Evolutionary conservation across 768 basidiomycete genomes (phyloP).

Genomic region (Mycena latifolia): DNA sequence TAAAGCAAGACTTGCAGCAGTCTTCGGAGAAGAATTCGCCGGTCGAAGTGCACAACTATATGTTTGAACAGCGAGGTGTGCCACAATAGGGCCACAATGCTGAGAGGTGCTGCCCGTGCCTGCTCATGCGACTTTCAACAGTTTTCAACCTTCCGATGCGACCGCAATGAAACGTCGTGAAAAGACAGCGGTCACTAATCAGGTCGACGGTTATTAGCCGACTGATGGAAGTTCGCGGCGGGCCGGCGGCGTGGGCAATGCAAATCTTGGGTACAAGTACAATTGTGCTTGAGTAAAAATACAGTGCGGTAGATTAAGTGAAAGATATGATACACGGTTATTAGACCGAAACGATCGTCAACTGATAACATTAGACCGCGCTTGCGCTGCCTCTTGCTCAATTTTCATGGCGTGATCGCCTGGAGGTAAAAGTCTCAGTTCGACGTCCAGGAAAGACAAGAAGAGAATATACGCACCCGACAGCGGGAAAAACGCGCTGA

Average conservation of each 20-base stretch:
- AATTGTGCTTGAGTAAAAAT: slow-evolving; percentile 5
- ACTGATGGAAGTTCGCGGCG: too few relatives aligned
- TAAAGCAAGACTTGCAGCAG: too few relatives aligned
- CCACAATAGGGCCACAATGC: too few relatives aligned
- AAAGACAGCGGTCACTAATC: slow-evolving; percentile 2
- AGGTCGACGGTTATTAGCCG: slow-evolving; percentile 2
- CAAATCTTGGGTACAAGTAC: slow-evolving; percentile 3
- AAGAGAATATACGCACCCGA: slow-evolving; percentile 43
- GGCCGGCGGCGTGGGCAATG: too few relatives aligned
- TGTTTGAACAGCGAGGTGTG: too few relatives aligned
- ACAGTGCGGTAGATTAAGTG: slow-evolving; percentile 16
- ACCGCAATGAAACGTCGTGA: background rate
- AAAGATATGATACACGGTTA: background rate
- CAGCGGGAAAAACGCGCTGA: slow-evolving; percentile 52
- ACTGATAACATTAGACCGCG: slow-evolving; percentile 10
- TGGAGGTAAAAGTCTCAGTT: slow-evolving; percentile 11
- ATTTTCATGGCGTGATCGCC: slow-evolving; percentile 43
- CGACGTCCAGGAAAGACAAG: background rate
- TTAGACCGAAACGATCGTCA: slow-evolving; percentile 1
- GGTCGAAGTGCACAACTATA: too few relatives aligned
- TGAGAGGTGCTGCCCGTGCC: too few relatives aligned
- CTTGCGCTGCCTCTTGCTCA: slow-evolving; percentile 38
- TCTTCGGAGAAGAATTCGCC: too few relatives aligned
- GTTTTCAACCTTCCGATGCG: too few relatives aligned
- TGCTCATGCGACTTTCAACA: too few relatives aligned